phyloP scores from a whole-genome alignment of 2,329 filamentous ascomycete species.

The Aureobasidium leucospermi region DNA sequence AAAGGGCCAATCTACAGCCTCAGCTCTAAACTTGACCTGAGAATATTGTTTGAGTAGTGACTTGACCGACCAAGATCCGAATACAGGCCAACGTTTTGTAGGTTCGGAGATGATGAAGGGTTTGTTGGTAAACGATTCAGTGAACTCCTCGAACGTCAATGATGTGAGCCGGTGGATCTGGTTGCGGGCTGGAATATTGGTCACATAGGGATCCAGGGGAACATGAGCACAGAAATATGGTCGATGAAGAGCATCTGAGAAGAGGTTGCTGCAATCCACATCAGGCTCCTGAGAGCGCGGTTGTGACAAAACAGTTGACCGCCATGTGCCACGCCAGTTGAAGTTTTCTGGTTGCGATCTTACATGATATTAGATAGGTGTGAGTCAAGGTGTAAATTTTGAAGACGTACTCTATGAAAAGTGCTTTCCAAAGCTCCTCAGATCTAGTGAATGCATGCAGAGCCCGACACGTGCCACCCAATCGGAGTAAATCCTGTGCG shows the following conservation, averaged over 20 bases:
- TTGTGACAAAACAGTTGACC: constrained; percentile 64
- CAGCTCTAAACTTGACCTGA: constrained; percentile 69
- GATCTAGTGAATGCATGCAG: constrained; percentile 76
- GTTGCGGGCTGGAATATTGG: constrained; percentile 65
- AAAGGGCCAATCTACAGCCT: constrained; percentile 88
- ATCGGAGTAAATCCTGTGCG: constrained; percentile 48
- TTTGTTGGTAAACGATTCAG: constrained; percentile 64
- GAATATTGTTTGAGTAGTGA: constrained; percentile 57
- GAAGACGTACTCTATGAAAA: constrained; percentile 73
- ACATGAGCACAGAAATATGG: constrained; percentile 86
- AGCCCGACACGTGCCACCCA: constrained; percentile 76
- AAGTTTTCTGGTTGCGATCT: constrained; percentile 43
- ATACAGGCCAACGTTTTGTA: constrained; percentile 75
- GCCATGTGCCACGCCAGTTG: constrained; percentile 77
- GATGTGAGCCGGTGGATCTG: constrained; percentile 62
- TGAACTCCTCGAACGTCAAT: constrained; percentile 66
- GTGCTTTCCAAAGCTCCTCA: constrained; percentile 82
- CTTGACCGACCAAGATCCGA: constrained; percentile 65
- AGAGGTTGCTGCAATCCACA: constrained; percentile 70
- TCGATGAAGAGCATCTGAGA: constrained; percentile 82
- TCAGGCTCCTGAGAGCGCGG: constrained; percentile 45
- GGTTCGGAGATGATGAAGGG: constrained; percentile 83
- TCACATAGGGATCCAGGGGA: constrained; percentile 56
- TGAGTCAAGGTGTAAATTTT: constrained; percentile 15
- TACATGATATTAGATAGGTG: constrained; percentile 16